These are phyloP conservation scores for Xylaria sp. DNA, from an alignment of 2,329 filamentous ascomycete genomes.

Conservation along the genomic window DNA sequence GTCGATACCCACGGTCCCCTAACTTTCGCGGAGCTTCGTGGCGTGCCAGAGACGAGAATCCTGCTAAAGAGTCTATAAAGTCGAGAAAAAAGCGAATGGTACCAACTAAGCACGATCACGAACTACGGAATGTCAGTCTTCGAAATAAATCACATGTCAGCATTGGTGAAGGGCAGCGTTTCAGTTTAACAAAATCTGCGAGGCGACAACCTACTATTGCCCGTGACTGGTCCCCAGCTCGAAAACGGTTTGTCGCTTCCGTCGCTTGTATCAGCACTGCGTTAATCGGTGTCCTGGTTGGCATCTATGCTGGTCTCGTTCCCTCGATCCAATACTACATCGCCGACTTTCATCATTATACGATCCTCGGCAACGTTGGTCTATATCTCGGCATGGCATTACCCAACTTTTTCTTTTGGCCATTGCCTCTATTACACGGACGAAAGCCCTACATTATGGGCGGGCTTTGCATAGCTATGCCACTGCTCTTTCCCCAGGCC, in stretches of 20 bases:
- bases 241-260: slow-evolving; percentile 75
- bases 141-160: slow-evolving; percentile 65
- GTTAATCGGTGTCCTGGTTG: slow-evolving; percentile 75
- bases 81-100: slow-evolving; percentile 22
- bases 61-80: slow-evolving; percentile 14
- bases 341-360: slow-evolving; percentile 73
- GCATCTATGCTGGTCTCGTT: slow-evolving; percentile 81
- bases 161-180: slow-evolving; percentile 60
- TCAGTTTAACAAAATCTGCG: slow-evolving; percentile 65
- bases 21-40: slow-evolving; percentile 21
- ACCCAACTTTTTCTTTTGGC: slow-evolving; percentile 77
- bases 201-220: slow-evolving; percentile 74
- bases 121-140: slow-evolving; percentile 55
- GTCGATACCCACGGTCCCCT: slow-evolving; percentile 15
- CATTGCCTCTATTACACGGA: slow-evolving; percentile 78
- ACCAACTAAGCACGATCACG: slow-evolving; percentile 38
- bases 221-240: slow-evolving; percentile 74
- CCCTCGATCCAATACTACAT: slow-evolving; percentile 84
- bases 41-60: slow-evolving; percentile 18
- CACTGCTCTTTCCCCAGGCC: slow-evolving; percentile 80
- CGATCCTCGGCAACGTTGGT: slow-evolving; percentile 78
- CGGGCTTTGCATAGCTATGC: slow-evolving; percentile 75
- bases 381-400: slow-evolving; percentile 78
- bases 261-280: slow-evolving; percentile 80
- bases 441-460: slow-evolving; percentile 80